Percentiles rank a stretch among this genome's conserved stretches.
phyloP scores from a whole-genome alignment of 2,329 filamentous ascomycete species.

The Cordyceps cateniannulata region DNA sequence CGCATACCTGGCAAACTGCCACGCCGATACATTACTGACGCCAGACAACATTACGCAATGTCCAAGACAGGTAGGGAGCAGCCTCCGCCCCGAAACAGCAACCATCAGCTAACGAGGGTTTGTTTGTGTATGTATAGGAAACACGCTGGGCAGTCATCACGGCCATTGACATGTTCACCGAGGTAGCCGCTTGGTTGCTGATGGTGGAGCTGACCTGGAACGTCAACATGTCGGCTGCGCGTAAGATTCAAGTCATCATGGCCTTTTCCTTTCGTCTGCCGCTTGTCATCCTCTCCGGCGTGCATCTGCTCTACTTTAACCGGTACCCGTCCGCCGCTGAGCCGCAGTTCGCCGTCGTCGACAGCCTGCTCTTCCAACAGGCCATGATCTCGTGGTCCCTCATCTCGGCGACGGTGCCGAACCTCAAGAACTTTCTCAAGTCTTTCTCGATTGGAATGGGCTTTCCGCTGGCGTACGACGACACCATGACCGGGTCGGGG shows the following conservation, averaged over 20 bases:
- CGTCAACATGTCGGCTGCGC: conserved; percentile 15
- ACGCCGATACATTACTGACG: conserved; percentile 1
- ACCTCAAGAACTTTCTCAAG: conserved; percentile 19
- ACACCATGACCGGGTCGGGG: conserved; percentile 10
- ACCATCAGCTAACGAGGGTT: background rate
- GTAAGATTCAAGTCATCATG: conserved; percentile 17
- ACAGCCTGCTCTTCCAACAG: conserved; percentile 17
- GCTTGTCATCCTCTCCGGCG: conserved; percentile 13
- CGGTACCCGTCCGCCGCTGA: conserved; percentile 11
- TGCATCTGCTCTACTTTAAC: conserved; percentile 14
- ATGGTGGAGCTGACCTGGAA: conserved; percentile 14
- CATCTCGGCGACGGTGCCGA: conserved; percentile 19
- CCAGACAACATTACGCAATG: conserved; percentile 1
- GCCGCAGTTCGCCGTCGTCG: conserved; percentile 15
- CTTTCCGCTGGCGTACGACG: conserved; percentile 11
- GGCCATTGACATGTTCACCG: conserved; percentile 15
- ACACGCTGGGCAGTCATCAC: conserved; percentile 15
- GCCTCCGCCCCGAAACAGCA: no score
- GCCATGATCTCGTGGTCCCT: conserved; percentile 17
- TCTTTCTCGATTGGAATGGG: conserved; percentile 16
- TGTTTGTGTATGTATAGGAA: background rate
- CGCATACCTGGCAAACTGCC: conserved; percentile 6
- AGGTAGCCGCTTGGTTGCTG: conserved; percentile 16
- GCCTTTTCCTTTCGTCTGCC: conserved; percentile 19
- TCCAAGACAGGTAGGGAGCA: conserved; percentile 11